Evolutionary conservation across 768 basidiomycete genomes (phyloP), one percentile per base, ranked within the genome.

Genomic region (Trichaptum fuscoviolaceum): DNA sequence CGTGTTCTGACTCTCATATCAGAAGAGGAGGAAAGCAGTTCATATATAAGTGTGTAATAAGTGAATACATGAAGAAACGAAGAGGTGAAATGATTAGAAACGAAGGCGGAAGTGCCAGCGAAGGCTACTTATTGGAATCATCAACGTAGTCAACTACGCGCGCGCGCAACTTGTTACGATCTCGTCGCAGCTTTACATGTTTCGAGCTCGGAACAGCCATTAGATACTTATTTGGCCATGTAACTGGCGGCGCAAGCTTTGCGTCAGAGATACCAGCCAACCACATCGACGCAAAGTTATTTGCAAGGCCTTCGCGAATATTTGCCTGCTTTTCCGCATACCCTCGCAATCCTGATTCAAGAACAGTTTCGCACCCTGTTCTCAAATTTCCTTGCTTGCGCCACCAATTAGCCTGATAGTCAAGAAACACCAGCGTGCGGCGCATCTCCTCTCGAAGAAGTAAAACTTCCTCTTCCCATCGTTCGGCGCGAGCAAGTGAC

Each of bases 381-480:
- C 27, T 25, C 10, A 18, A 27, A 12, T 4, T 20, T 5, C 25
- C 30, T 10, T 20, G 17, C 20, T 18, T n/a, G 17, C 25, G 34
- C 74, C 76, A 76, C 20, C 66, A 58, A 1, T 66, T n/a, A 0
- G 67, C 64, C 35, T 74, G 59, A 67, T 71, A 73, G 25, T 68
- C 58, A n/a, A 69, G 65, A 15, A 66, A 73, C 4, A 64, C 58
- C 7, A 73, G 30, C 0, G 75, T 67, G 0, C 76, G 69, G 0
- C 71, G 63, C 77, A 78, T 78, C 64, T 81, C 79, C 63, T 79
- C 79, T 9, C 68, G 60, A 0, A 81, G 66, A 2, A 80, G 69
- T 0, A 71, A 24, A 23, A 74, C 73, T 62, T 81, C 78, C 63
- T 81, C 78, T 26, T 71, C 71, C 77, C 77, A 80, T 0, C 75